phyloP scores from a whole-genome alignment of 2,329 filamentous ascomycete species.

The Hymenoscyphus fructigenus region DNA sequence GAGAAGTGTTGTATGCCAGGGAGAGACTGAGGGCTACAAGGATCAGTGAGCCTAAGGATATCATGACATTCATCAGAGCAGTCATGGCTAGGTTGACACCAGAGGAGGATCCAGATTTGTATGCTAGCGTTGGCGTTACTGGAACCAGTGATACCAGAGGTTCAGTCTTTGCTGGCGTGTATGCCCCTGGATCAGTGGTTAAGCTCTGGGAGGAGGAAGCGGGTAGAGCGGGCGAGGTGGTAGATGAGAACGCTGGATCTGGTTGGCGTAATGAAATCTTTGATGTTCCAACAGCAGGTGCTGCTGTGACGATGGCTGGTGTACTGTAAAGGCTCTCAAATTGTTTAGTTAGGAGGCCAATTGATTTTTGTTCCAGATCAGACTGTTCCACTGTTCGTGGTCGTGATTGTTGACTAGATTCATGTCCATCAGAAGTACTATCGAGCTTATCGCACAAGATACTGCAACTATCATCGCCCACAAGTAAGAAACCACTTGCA shows the following conservation, averaged over 20 bases:
- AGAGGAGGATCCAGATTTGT: constrained; percentile 72
- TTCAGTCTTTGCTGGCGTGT: constrained; percentile 76
- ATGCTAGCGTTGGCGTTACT: constrained; percentile 69
- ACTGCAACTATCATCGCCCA: not conserved
- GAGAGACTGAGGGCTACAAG: constrained; percentile 84
- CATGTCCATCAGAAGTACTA: not conserved
- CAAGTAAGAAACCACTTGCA: not conserved
- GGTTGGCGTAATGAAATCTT: constrained; percentile 91
- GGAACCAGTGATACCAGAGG: constrained; percentile 52
- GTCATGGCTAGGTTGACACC: constrained; percentile 74
- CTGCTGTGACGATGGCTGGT: not conserved
- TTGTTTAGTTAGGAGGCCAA: not conserved
- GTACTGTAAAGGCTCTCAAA: not conserved
- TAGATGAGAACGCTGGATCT: constrained; percentile 62
- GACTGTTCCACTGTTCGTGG: not conserved
- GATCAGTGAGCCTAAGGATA: constrained; percentile 75
- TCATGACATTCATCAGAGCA: constrained; percentile 80
- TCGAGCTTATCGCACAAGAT: not conserved
- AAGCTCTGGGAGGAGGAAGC: constrained; percentile 88
- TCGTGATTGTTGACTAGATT: not conserved
- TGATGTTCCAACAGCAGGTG: constrained; percentile 40
- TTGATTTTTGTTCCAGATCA: constrained; percentile 2
- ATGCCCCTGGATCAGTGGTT: constrained; percentile 85
- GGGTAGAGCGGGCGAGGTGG: constrained; percentile 64
- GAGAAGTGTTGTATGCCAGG: constrained; percentile 81